Evolutionary conservation across 371 early-diverging fungal genomes (phyloP).

Genomic region (Actinomortierella wolfii): DNA sequence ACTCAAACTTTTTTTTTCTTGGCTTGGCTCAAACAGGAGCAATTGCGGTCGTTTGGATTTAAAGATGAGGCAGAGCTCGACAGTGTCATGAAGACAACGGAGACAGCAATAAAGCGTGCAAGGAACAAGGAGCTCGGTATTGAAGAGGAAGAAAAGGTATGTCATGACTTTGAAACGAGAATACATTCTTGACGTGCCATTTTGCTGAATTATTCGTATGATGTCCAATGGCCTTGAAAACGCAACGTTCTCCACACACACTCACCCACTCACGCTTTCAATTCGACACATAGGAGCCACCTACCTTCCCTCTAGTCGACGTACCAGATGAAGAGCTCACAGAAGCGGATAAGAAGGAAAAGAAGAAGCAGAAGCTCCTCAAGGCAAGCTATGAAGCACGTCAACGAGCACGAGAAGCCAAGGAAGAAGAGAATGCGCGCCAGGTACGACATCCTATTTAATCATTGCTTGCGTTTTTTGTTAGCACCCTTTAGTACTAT

Average conservation of each 20-base stretch:
- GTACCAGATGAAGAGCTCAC: constrained; percentile 82
- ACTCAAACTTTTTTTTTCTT: constrained; percentile 3
- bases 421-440: constrained; percentile 71
- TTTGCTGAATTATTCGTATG: neutral
- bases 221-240: neutral
- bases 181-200: neutral
- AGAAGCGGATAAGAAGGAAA: constrained; percentile 80
- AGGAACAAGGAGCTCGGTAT: constrained; percentile 82
- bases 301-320: constrained; percentile 75
- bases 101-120: constrained; percentile 70
- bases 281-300: constrained; percentile 58
- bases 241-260: neutral
- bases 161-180: neutral
- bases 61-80: constrained; percentile 78
- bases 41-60: constrained; percentile 68
- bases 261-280: neutral
- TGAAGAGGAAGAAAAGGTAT: constrained; percentile 77
- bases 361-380: constrained; percentile 81
- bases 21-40: constrained; percentile 43
- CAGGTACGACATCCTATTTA: constrained; percentile 46
- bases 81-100: constrained; percentile 69
- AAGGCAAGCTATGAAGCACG: constrained; percentile 86
- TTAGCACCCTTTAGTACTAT: neutral
- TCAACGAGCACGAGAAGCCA: constrained; percentile 75
- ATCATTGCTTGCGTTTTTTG: neutral